A percentile compares a stretch with the other conserved stretches of the same genome.
Evolutionary conservation across 305 asterid species (phyloP).

Genomic region (Fraxinus velutina): DNA sequence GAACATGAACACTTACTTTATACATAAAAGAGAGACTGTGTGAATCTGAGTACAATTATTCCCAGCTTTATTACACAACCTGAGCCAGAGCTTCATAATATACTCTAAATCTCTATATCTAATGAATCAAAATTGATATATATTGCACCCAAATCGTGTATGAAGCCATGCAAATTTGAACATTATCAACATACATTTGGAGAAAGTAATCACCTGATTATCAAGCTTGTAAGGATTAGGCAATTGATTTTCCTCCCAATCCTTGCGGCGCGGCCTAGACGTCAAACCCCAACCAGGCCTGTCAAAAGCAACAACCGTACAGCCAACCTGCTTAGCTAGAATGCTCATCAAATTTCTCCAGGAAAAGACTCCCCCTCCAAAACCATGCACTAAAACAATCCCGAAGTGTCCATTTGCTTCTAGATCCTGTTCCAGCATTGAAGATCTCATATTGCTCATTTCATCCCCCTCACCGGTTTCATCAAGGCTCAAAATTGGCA

Average conservation of each 20-base stretch:
- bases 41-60: neutral
- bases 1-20: neutral
- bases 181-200: neutral
- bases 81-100: neutral
- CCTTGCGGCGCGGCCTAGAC: constrained; percentile 77
- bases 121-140: constrained; percentile 7
- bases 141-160: neutral
- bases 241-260: constrained; percentile 75
- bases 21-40: neutral
- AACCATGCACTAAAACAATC: constrained; percentile 89
- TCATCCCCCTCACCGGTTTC: constrained; percentile 48
- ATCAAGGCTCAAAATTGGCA: constrained; percentile 66
- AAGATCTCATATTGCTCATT: constrained; percentile 40
- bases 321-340: constrained; percentile 71
- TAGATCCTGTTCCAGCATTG: constrained; percentile 36
- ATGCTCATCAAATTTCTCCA: constrained; percentile 85
- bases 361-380: constrained; percentile 92
- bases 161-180: constrained; percentile 9
- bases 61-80: neutral
- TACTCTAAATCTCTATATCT: neutral
- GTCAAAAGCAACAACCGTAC: constrained; percentile 84
- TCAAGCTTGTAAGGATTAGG: constrained; percentile 89
- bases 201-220: constrained; percentile 57
- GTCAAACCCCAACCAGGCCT: constrained; percentile 99
- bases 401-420: constrained; percentile 67